These are phyloP conservation scores for Mentha longifolia DNA, from an alignment of 257 asterid genomes.

Conservation along the genomic window DNA sequence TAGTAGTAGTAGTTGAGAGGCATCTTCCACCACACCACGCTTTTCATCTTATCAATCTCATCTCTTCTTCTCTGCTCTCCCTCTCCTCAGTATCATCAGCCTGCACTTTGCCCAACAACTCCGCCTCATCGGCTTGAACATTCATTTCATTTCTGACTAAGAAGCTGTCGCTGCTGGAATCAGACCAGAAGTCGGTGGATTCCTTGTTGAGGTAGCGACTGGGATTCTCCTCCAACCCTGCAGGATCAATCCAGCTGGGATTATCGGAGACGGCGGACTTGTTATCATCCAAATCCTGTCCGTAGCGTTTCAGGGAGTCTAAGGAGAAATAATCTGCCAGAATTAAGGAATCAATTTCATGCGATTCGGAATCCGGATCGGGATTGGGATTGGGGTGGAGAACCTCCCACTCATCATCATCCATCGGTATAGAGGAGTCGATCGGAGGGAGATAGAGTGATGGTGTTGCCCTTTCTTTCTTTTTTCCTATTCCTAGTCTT, in stretches of 20 bases:
- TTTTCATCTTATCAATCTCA: conserved; percentile 47
- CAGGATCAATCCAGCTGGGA: conserved; percentile 89
- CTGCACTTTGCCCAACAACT: conserved; percentile 36
- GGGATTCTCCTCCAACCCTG: conserved; percentile 47
- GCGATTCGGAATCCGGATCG: conserved; percentile 43
- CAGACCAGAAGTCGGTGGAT: conserved; percentile 66
- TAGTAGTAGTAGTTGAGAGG: conserved; percentile 58
- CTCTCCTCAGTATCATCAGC: conserved; percentile 35
- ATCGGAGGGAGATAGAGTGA: conserved; percentile 36
- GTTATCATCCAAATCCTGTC: conserved; percentile 45
- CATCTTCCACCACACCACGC: conserved; percentile 90
- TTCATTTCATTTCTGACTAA: conserved; percentile 42
- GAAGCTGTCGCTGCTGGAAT: conserved; percentile 62
- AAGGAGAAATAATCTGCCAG: conserved; percentile 67
- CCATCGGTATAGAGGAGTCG: conserved; percentile 35
- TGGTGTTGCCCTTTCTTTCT: too few species aligned
- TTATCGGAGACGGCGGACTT: conserved; percentile 69
- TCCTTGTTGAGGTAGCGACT: conserved; percentile 49
- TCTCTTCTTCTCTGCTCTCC: conserved; percentile 33
- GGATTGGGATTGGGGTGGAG: conserved; percentile 41
- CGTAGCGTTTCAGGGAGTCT: conserved; percentile 42
- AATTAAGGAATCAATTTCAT: conserved; percentile 50
- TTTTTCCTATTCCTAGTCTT: too few species aligned
- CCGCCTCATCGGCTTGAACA: conserved; percentile 24
- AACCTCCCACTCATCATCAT: conserved; percentile 83